phyloP scores from a whole-genome alignment of 257 asterid genomes.

The Jacaranda mimosifolia region DNA sequence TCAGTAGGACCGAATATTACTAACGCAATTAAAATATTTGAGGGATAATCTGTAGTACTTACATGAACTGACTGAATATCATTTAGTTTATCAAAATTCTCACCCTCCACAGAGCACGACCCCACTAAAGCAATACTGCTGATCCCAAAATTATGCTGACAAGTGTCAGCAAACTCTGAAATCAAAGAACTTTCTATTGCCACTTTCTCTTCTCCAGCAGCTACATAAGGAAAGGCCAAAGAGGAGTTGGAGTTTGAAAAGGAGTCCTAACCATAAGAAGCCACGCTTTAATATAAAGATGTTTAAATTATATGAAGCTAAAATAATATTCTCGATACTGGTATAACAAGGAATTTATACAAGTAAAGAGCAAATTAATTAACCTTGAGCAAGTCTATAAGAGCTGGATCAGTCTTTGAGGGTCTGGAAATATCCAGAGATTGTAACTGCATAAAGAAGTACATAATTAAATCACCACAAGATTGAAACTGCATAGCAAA shows the following conservation, averaged over 20 bases:
- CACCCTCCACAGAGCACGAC: conserved; percentile 78
- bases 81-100: conserved; percentile 60
- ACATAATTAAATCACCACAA: conserved; percentile 34
- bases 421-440: conserved; percentile 72
- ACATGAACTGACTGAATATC: conserved; percentile 76
- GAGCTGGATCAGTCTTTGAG: conserved; percentile 63
- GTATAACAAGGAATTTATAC: conserved; percentile 25
- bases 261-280: conserved; percentile 64
- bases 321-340: conserved; percentile 27
- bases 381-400: conserved; percentile 86
- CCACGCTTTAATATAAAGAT: conserved; percentile 32
- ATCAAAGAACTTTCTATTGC: conserved; percentile 75
- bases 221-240: conserved; percentile 82
- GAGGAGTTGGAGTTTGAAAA: conserved; percentile 80
- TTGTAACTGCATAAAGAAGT: conserved; percentile 59
- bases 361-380: conserved; percentile 32
- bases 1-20: conserved; percentile 24
- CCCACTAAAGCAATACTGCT: conserved; percentile 67
- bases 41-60: conserved; percentile 40
- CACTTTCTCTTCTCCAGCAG: conserved; percentile 65
- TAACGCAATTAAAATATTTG: background rate
- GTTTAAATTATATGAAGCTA: conserved; percentile 19
- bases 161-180: conserved; percentile 73
- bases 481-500: conserved; percentile 63
- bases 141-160: conserved; percentile 63